Evolutionary conservation across 257 asterid genomes (phyloP), one percentile per base, ranked within the genome.

Genomic region (Solanum paucissectum): DNA sequence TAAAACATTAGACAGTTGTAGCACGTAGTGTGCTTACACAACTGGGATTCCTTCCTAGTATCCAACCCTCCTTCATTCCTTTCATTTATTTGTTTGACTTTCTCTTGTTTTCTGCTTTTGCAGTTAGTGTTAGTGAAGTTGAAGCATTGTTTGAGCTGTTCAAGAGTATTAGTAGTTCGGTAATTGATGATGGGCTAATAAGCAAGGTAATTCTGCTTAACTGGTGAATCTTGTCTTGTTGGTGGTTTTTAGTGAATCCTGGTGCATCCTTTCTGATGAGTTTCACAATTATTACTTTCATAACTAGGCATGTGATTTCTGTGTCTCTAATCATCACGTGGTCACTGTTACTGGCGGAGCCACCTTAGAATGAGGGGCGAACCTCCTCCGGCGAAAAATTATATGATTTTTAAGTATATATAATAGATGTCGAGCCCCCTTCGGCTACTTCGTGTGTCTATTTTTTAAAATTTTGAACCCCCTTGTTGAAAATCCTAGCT

Each of bases 91-190:
- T 32, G 73, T 86, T 42, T 44, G 36, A 14, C 25, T 27, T 55
- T 44, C 72, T 71, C 64, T 84, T 86, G 44, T 49, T 49, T 82
- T 49, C 71, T 89, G 75, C 89, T 90, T 87, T 85, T 92, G 94
- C 99, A 96, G 99, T 97, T 89, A 96, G 98, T 83, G 99, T 97
- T 87, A 97, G 99, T 88, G 99, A 97, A 92, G 98, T 97, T 84
- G 99, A 96, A 95, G 99, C 99, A 84, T 89, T 97, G n/a, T 97
- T 94, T 92, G 99, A 97, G 94, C 94, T 97, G 90, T 97, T 94
- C 92, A 97, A 97, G 96, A 96, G 97, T 94, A 96, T 97, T 86
- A 97, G 99, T 92, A 90, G 98, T 89, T 95, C 99, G 40, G 94
- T 96, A 83, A 91, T 97, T 87, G 98, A 97, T 87, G 99, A 96